Conservation (phyloP, 2,329 filamentous ascomycete species). For the Cryphonectria naterciae region DNA sequence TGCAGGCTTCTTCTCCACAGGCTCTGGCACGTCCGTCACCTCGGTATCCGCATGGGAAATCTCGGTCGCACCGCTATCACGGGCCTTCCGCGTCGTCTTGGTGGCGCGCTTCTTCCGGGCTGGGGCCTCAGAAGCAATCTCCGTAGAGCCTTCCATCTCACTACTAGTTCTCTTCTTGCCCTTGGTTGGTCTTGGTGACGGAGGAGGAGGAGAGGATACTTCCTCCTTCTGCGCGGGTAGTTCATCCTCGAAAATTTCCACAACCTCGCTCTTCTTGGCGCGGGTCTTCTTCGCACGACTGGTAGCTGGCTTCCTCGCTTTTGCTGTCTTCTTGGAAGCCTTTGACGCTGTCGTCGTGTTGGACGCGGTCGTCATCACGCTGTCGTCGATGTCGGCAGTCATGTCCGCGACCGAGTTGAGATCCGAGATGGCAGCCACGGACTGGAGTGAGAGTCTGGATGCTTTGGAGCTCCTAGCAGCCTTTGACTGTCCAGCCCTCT, state of each 20-base stretch:
- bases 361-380: conserved; percentile 62
- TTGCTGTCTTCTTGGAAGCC: conserved; percentile 54
- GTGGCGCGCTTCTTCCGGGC: conserved; percentile 64
- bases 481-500: conserved; percentile 60
- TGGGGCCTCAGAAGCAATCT: conserved; percentile 50
- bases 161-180: conserved; percentile 69
- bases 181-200: conserved; percentile 47
- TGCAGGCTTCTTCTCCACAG: conserved; percentile 38
- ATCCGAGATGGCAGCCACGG: conserved; percentile 55
- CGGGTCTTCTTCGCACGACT: conserved; percentile 51
- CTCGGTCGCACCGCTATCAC: conserved; percentile 50
- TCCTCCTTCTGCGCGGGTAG: conserved; percentile 35
- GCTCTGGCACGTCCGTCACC: conserved; percentile 43
- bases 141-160: conserved; percentile 54
- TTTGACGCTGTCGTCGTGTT: conserved; percentile 52
- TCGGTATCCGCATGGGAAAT: conserved; percentile 46
- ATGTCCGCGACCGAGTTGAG: conserved; percentile 52
- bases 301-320: conserved; percentile 59
- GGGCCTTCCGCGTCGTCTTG: conserved; percentile 50
- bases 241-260: conserved; percentile 49
- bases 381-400: conserved; percentile 59
- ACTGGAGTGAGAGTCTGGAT: conserved; percentile 67
- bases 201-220: conserved; percentile 39
- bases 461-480: conserved; percentile 66
- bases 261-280: conserved; percentile 58